Conservation (phyloP, 305 asterid species). For the Caryopteris hybrid region DNA sequence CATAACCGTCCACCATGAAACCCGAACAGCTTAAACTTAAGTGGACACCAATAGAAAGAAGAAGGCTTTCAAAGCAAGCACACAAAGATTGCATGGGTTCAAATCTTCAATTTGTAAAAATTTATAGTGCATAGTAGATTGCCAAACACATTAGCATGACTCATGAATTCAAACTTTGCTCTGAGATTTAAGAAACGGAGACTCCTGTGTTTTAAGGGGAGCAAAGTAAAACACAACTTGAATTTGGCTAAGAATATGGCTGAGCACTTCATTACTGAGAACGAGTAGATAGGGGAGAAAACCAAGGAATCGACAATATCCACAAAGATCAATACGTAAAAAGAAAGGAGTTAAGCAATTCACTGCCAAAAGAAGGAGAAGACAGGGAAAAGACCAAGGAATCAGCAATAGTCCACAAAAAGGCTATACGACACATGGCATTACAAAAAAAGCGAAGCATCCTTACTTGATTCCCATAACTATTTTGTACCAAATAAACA, state of each 20-base stretch:
- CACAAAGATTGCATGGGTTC: neutral
- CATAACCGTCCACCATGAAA: neutral
- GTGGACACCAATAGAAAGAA: no score
- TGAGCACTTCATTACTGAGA: slow-evolving; percentile 4
- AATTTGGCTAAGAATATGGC: neutral
- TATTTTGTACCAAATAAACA: slow-evolving; percentile 17
- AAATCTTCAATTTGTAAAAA: neutral
- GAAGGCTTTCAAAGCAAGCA: no score
- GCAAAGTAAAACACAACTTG: neutral
- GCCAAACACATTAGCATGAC: neutral
- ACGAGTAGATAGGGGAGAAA: neutral
- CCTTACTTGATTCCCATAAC: slow-evolving; percentile 15
- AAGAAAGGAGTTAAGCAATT: no score
- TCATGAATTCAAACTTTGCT: neutral
- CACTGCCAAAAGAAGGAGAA: no score
- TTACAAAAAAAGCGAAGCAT: slow-evolving; percentile 21
- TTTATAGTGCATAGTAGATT: neutral
- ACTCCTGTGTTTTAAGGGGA: neutral
- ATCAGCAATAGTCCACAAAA: no score
- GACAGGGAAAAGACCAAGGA: neutral
- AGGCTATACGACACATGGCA: slow-evolving; percentile 3
- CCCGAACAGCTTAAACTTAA: neutral
- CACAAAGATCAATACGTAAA: neutral
- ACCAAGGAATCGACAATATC: neutral
- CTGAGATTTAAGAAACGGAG: neutral